phyloP scores from a whole-genome alignment of 2,329 filamentous ascomycete genomes.

The Aspergillus pseudotamarii region DNA sequence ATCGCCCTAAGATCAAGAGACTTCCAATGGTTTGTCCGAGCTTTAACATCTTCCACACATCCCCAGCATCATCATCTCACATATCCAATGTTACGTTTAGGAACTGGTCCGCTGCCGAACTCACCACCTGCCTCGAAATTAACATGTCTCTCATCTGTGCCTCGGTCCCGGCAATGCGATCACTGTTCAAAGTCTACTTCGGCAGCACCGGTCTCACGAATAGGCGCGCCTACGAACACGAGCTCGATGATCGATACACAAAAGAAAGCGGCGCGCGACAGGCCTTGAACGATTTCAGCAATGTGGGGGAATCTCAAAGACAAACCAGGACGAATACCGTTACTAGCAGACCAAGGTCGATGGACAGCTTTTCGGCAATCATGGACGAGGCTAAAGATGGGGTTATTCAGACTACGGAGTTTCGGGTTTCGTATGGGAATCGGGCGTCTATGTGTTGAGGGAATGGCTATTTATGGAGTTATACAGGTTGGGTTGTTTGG shows the following conservation, averaged over 20 bases:
- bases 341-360: background rate
- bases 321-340: background rate
- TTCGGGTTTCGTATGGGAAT: background rate
- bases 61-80: background rate
- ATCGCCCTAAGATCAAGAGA: background rate
- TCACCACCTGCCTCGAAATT: background rate
- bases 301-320: background rate
- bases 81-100: background rate
- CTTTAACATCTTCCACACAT: background rate
- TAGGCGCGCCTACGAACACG: background rate
- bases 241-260: background rate
- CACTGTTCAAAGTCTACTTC: background rate
- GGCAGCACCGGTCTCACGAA: background rate
- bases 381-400: background rate
- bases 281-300: background rate
- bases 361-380: background rate
- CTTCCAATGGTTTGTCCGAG: background rate
- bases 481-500: background rate
- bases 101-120: background rate
- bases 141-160: slow-evolving; percentile 1
- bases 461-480: background rate
- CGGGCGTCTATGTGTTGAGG: background rate
- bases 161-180: background rate
- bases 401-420: background rate
- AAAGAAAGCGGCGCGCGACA: background rate